Evolutionary conservation across 768 basidiomycete genomes (phyloP), one percentile per base, ranked within the genome.

Genomic region (Lactarius pseudohatsudake): DNA sequence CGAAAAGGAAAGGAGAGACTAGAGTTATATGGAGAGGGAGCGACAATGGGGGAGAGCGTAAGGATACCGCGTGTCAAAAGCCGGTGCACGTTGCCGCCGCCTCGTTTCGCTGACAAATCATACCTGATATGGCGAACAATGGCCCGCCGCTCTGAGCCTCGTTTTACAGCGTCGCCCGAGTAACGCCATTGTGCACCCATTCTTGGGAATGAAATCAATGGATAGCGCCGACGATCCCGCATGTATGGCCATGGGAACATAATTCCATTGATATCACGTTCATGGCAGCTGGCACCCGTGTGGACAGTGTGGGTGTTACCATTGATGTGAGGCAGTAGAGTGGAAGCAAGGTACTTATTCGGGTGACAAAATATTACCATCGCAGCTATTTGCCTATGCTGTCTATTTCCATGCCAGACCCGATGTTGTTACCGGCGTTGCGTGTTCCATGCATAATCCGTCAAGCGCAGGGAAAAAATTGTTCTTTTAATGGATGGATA

Each of bases 81-180:
- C 50, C 65, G 65, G 65, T 41, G 67, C 67, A 68, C 66, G 67
- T 61, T 66, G 64, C 56, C 68, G 61, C 65, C 65, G 60, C 53
- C 65, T 62, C 38, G 50, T 41, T 50, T 53, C 66, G 68, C 65
- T 69, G 65, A 69, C 59, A 66, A 65, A 68, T 55, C 67, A 57
- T 60, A 38, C 41, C 67, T 45, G 61, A 68, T 68, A 38, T 53
- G 38, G 65, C 62, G 66, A 67, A 67, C 66, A 67, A 67, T 36
- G 66, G 65, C 62, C 38, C 62, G 53, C 50, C 66, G 47, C 62
- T 60, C 13, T 38, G 57, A 64, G 62, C 66, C 66, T 67, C 66
- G 66, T 67, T 67, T 67, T 64, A 64, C 62, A 67, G 66, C 66
- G 66, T 59, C 66, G 66, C 66, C 66, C 66, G 66, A 67, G 62